Conservation (phyloP, 2,329 filamentous ascomycete species). For the Ophiostoma tasmaniense region DNA sequence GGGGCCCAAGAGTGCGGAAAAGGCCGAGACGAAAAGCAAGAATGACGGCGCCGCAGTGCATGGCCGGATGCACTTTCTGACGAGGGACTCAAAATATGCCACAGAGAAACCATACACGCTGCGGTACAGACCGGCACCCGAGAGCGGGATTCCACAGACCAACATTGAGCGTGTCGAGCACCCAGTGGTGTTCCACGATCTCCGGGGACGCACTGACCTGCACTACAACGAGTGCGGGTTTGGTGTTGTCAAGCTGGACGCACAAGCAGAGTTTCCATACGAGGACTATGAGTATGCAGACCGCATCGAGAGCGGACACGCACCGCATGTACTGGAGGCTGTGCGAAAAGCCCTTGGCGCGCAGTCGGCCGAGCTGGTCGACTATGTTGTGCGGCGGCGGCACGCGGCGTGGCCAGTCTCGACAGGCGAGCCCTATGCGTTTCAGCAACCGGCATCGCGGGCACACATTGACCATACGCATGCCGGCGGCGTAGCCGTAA, state of each 20-base stretch:
- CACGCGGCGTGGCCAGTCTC: conserved; percentile 19
- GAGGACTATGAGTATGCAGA: background rate
- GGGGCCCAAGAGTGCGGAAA: background rate
- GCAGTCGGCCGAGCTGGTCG: conserved; percentile 19
- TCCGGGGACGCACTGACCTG: conserved; percentile 13
- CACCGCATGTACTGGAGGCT: background rate
- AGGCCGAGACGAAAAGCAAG: background rate
- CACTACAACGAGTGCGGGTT: conserved; percentile 18
- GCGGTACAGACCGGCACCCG: conserved; percentile 17
- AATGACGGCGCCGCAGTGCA: conserved; percentile 7
- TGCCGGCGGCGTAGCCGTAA: conserved; percentile 40
- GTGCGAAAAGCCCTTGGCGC: conserved; percentile 15
- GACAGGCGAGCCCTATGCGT: conserved; percentile 17
- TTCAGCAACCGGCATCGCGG: conserved; percentile 19
- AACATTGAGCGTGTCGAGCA: conserved; percentile 19
- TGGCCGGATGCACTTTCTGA: conserved; percentile 18
- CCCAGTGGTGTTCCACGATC: conserved; percentile 11
- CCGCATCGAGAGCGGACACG: background rate
- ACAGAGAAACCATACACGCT: conserved; percentile 20
- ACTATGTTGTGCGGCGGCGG: conserved; percentile 21
- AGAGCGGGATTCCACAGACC: conserved; percentile 18
- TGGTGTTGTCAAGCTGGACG: background rate
- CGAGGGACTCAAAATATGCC: conserved; percentile 17
- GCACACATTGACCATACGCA: conserved; percentile 26
- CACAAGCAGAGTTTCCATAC: background rate